Evolutionary conservation across 2,329 filamentous ascomycete species (phyloP).

Genomic region (Hypocreales sp.): DNA sequence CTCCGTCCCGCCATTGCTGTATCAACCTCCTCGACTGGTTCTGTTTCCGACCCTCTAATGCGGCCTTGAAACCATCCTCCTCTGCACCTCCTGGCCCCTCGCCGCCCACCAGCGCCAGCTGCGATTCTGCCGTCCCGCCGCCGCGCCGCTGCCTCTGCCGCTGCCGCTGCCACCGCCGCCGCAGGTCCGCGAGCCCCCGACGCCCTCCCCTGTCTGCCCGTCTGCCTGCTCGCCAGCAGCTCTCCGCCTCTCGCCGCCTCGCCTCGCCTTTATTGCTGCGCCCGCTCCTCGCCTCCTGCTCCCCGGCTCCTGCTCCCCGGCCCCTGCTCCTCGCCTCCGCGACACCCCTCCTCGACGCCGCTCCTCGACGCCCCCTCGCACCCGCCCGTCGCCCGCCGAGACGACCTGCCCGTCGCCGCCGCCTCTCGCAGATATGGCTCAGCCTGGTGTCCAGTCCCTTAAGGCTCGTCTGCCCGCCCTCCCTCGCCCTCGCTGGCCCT

Average conservation of each 20-base stretch:
- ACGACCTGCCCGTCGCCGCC: too few species aligned
- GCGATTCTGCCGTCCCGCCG: background rate
- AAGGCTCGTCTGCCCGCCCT: slow-evolving; percentile 44
- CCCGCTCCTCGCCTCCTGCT: background rate
- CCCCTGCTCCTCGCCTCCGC: background rate
- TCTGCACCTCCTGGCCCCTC: slow-evolving; percentile 3
- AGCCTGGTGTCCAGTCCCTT: slow-evolving; percentile 71
- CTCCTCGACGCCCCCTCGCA: background rate
- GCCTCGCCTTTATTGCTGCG: background rate
- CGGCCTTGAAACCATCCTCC: slow-evolving; percentile 2
- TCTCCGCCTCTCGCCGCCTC: background rate
- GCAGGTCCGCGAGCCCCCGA: background rate
- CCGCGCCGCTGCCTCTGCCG: too few species aligned
- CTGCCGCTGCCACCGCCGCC: background rate
- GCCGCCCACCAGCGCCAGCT: too few species aligned
- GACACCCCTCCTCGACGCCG: background rate
- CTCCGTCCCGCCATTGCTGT: slow-evolving; percentile 1
- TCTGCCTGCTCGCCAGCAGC: background rate
- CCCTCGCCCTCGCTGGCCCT: background rate
- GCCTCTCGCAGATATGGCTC: slow-evolving; percentile 50
- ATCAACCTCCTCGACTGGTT: slow-evolving; percentile 1
- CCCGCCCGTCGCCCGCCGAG: too few species aligned
- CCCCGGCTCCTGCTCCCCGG: background rate
- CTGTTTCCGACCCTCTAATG: slow-evolving; percentile 3
- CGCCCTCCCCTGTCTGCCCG: background rate